Conservation (phyloP, 805 yeast genomes). For the Komagataella phaffii region DNA sequence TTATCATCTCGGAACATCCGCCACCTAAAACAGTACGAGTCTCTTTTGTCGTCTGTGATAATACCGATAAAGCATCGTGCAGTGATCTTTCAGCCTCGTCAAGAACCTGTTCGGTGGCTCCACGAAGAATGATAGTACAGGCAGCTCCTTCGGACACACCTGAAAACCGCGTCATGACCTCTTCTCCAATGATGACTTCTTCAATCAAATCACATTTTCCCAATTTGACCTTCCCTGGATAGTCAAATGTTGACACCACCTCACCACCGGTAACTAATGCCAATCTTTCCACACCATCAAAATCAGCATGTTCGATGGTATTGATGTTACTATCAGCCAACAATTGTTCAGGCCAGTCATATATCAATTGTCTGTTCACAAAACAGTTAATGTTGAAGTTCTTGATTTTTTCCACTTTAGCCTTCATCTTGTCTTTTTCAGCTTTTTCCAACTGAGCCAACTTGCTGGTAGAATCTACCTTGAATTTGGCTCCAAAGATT, state of each 20-base stretch:
- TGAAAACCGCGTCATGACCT: slow-evolving; percentile 78
- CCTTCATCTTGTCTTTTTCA: slow-evolving; percentile 86
- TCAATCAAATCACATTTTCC: slow-evolving; percentile 87
- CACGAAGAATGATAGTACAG: slow-evolving; percentile 89
- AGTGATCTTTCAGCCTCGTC: slow-evolving; percentile 96
- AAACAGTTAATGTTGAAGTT: slow-evolving; percentile 73
- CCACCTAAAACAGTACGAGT: slow-evolving; percentile 91
- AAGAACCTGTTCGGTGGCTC: slow-evolving; percentile 96
- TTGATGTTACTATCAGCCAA: slow-evolving; percentile 80
- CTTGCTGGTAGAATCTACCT: slow-evolving; percentile 89
- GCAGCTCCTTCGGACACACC: slow-evolving; percentile 95
- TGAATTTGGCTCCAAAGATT: slow-evolving; percentile 94
- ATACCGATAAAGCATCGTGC: slow-evolving; percentile 92
- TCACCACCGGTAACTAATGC: slow-evolving; percentile 98
- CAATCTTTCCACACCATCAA: slow-evolving; percentile 93
- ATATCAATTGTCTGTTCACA: slow-evolving; percentile 91
- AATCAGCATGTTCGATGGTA: slow-evolving; percentile 96
- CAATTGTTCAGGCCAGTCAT: slow-evolving; percentile 95
- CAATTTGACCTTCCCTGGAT: slow-evolving; percentile 72
- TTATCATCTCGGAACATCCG: slow-evolving; percentile 83
- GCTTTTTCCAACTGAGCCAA: slow-evolving; percentile 90
- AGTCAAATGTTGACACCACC: slow-evolving; percentile 91
- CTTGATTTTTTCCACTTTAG: slow-evolving; percentile 78
- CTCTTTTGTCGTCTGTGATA: slow-evolving; percentile 88
- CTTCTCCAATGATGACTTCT: slow-evolving; percentile 90